Evolutionary conservation across 805 yeast genomes (phyloP), one percentile per base, ranked within the genome.

Genomic region (Wickerhamomyces kurtzmanii): DNA sequence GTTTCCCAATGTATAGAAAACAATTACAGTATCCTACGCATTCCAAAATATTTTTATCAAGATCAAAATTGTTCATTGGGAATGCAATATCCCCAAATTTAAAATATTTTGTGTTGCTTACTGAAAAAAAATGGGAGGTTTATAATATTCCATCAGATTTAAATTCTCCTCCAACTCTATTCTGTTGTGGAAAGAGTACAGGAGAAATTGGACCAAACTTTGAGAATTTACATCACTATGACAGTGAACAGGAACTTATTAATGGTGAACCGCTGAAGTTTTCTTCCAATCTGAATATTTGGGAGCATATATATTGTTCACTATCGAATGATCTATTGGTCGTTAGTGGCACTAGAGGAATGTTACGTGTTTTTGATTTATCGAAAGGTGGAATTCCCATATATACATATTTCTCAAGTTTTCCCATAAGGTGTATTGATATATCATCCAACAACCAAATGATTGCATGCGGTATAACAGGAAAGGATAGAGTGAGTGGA

Each of bases 401-500:
- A 1, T 83, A 79, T 51, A 69, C 82, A 0, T 73, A 81, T 44
- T 58, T 69, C 21, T 75, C 84, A 8, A 69, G 67, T 30, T 81
- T 82, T 45, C 87, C 89, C 1, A 78, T 87, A 20, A 53, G 94
- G 28, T 84, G 94, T 44, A 62, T 84, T 26, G 79, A 84, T 20
- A 60, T 86, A 1, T 69, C 89, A 8, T 68, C 74, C 0, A 60
- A 68, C 38, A 85, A 80, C 15, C 57, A 65, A 12, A 56, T 76
- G 15, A 59, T 86, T 9, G 91, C 91, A 5, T 71, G 84, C 37
- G 91, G 94, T 1, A 75, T 87, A 17, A 80, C 89, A 0, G 91
- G 94, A 0, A 70, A 75, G 32, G 93, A 83, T 45, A 63, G 79
- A 32, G 54, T 67, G 13, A 68, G 76, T 2, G 75, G 76, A 4